Base-by-base conservation (phyloP, 148 eudicot genomes). In the Camellia japonica region DNA sequence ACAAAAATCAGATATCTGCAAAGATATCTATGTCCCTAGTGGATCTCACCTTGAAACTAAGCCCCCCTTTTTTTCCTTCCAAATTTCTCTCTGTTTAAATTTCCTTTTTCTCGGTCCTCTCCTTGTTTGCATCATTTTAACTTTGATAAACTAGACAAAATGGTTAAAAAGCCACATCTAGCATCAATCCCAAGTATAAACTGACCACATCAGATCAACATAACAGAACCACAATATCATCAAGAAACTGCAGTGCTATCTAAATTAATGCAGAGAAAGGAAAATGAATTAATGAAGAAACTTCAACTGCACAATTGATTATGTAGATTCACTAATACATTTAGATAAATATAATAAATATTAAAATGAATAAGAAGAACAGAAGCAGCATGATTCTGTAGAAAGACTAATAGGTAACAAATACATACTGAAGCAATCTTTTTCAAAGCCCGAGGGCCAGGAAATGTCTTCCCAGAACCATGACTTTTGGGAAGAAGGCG, bases 401-500 rank as follows among this genome's bases (percentile, higher is more conserved):
- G 20, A 76, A 81, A 69, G 23, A 70, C 18, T 62, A 42, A 59
- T 59, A 30, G 54, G 66, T 61, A 19, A 41, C 62, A 58, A 80
- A 58, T 41, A 86, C 94, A 52, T 80, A 93, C 98, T 73, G 86
- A 83, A 75, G 86, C 85, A 60, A 89, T 62, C 41, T 87, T 88
- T 84, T 76, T 88, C 79, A 95, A 85, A 78, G 94, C 96, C 67
- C 85, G 82, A 69, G 88, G 90, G 81, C 98, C 97, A 60, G 98
- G 94, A 84, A 95, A 93, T 70, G 93, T 90, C 88, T 95, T 95
- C 82, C 96, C 96, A 61, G 94, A 89, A 71, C 98, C 97, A 90
- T 95, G 98, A 84, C 97, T 91, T 73, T 95, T 91, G 43, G 98
- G 90, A 87, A 95, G 90, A 76, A 92, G 84, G 58, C 97, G 98